Base-by-base conservation (phyloP, 2,329 filamentous ascomycete genomes). In the Eutypa lata region DNA sequence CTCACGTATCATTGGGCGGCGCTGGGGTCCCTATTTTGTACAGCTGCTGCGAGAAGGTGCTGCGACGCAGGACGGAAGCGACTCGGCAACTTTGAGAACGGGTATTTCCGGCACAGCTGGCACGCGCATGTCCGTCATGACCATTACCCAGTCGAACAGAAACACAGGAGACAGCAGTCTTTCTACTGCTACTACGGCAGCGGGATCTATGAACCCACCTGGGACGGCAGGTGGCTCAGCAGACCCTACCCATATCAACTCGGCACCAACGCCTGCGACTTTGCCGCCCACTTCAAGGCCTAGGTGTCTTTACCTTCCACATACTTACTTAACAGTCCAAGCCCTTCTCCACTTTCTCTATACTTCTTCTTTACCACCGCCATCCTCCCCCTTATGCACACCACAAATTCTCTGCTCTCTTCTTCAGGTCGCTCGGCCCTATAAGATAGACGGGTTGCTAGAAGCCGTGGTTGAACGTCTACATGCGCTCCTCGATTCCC, bases 11-110 rank as follows among this genome's bases (percentile, higher is more conserved):
- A 80, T 97, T 16, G 88, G 89, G 10, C 83, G 91, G 26, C 81
- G 94, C 66, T 99, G 94, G 94, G 94, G 94, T 0, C 91, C 91
- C 0, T 97, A 96, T 68, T 97, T 99, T 72, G 91, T 96, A 52
- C 90, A 96, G 67, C 80, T 99, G 2, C 78, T 97, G 10, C 84
- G 89, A 26, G 92, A 97, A 70, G 90, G 89, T 4, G 85, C 89
- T 2, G 79, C 85, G 1, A 84, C 84, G 13, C 81, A 87, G 53
- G 86, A 89, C 50, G 89, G 87, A 2, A 83, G 84, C 51, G 91
- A 96, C 61, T 82, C 87, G 0, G 81, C 86, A 26, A 94, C 91
- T 1, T 72, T 96, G 31, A 82, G 91, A 46, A 87, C 89, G 2
- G 78, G 80, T 3, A 73, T 83, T 44, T 75, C 77, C 22, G 75